Evolutionary conservation across 176 grass and related monocot species (phyloP).

Genomic region (Sorghum bicolor): Sorghum_bicolor_NCBIv3 NC_012879.2:3703001-3703500

Average conservation of each 20-base stretch:
- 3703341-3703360: background rate
- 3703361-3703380: background rate
- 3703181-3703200: background rate
- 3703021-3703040: background rate
- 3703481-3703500: too few species aligned
- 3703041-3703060: background rate
- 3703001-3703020: conserved; percentile 39
- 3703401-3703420: background rate
- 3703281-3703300: background rate
- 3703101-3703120: background rate
- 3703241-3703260: background rate
- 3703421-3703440: too few species aligned
- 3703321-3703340: background rate
- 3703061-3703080: conserved; percentile 7
- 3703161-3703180: background rate
- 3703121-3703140: conserved; percentile 8
- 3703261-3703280: background rate
- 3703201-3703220: background rate
- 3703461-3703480: too few species aligned
- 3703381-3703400: background rate
- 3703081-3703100: background rate
- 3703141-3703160: background rate
- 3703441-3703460: too few species aligned
- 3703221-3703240: background rate
- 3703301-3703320: background rate